A percentile compares a stretch with the other conserved stretches of the same genome.
Conservation (phyloP, 2,329 filamentous ascomycete genomes). For the Didymella pinodella region DNA sequence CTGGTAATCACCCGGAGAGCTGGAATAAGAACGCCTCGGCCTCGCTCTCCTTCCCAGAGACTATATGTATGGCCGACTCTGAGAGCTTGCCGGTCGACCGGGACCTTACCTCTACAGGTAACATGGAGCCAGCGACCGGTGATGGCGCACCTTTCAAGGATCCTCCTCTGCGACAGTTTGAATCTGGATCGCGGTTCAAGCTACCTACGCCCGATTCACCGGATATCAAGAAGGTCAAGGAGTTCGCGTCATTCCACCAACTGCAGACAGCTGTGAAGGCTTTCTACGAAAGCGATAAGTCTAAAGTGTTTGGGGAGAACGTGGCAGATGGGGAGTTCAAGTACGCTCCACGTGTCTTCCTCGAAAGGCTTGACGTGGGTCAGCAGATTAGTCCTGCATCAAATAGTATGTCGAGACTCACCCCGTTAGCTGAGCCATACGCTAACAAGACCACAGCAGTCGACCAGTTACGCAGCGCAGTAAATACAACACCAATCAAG, state of each 20-base stretch:
- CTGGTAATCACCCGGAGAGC: slow-evolving; percentile 31
- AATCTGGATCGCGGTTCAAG: slow-evolving; percentile 44
- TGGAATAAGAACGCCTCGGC: slow-evolving; percentile 34
- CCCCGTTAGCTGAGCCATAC: too few relatives aligned
- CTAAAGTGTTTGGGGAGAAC: neutral
- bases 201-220: slow-evolving; percentile 23
- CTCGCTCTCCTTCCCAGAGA: slow-evolving; percentile 41
- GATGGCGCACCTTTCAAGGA: slow-evolving; percentile 29
- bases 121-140: slow-evolving; percentile 19
- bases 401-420: neutral
- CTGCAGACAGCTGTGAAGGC: slow-evolving; percentile 20
- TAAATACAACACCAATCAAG: slow-evolving; percentile 25
- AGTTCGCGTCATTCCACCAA: slow-evolving; percentile 5
- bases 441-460: neutral
- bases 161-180: slow-evolving; percentile 24
- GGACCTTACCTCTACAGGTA: slow-evolving; percentile 32
- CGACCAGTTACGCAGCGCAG: slow-evolving; percentile 9
- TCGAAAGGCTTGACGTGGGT: slow-evolving; percentile 22
- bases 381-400: neutral
- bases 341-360: slow-evolving; percentile 32
- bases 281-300: slow-evolving; percentile 21
- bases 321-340: slow-evolving; percentile 23
- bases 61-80: slow-evolving; percentile 37
- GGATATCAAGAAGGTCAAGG: slow-evolving; percentile 11
- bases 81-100: slow-evolving; percentile 42